Base-by-base conservation (phyloP, 306 rosid species). In the Lithocarpus polystachyus region DNA sequence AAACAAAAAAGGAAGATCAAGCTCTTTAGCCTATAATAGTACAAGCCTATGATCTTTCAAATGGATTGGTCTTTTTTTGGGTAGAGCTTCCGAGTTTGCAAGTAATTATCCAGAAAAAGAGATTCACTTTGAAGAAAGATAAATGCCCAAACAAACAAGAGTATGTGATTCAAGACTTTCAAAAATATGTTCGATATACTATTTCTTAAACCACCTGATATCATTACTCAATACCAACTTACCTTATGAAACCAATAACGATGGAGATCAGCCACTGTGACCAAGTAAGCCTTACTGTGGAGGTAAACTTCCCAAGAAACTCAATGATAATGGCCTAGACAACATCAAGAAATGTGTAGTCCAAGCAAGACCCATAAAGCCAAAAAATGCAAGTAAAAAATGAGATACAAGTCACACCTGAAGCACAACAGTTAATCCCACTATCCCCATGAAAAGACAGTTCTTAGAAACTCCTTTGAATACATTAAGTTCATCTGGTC, bases 231-330 rank as follows among this genome's bases (percentile, higher is more conserved):
- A 24, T 54, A 78, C 51, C 45, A 20, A 84, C 83, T 72, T 43
- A 92, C 99, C 99, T 85, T 83, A 94, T 78, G 43, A 91, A 57
- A n/a, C 91, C 97, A 71, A 94, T 91, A 56, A 90, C 72, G 7
- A 85, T 76, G 22, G 88, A 89, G 64, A 92, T 85, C 62, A 94
- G 69, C 99, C 97, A 94, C 53, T 83, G 85, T 72, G 87, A 80
- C 99, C 99, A 92, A 43, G 79, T 84, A 35, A 94, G 94, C 84
- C 76, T 83, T 68, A 85, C 93, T n/a, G 97, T 85, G 33, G 70
- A 37, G 17, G 95, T 80, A 75, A 92, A 94, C 77, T 92, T 94
- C 28, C 97, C 99, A 8, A 91, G 89, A 87, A 85, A 94, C 81
- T 88, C 93, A 17, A 94, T 61, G 67, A 94, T 91, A 48, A 92